Conservation (phyloP, 805 yeast species). For the Pichia rugopelliculosa region DNA sequence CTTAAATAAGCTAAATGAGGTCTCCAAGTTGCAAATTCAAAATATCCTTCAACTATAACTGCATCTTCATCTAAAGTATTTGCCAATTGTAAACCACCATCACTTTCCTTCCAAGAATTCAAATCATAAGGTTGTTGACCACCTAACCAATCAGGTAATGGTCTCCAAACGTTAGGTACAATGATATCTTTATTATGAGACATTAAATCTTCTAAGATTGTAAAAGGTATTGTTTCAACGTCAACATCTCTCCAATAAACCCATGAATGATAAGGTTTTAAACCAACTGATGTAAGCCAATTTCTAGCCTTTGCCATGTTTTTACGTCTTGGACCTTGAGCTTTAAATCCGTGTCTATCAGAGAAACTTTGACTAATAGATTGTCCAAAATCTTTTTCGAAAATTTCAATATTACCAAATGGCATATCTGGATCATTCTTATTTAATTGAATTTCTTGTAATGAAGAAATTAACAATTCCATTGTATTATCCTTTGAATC, state of each 20-base stretch:
- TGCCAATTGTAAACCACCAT: conserved; percentile 75
- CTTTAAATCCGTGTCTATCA: conserved; percentile 92
- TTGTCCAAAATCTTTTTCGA: conserved; percentile 90
- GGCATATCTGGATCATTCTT: conserved; percentile 46
- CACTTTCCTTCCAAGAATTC: conserved; percentile 81
- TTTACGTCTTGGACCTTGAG: conserved; percentile 92
- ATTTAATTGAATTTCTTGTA: conserved; percentile 60
- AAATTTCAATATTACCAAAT: conserved; percentile 82
- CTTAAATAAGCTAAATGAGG: conserved; percentile 92
- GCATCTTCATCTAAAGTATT: conserved; percentile 81
- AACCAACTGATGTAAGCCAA: conserved; percentile 82
- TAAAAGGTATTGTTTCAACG: conserved; percentile 82
- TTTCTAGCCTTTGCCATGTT: conserved; percentile 94
- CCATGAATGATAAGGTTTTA: conserved; percentile 89
- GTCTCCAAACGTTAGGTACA: conserved; percentile 93
- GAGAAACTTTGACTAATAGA: conserved; percentile 86
- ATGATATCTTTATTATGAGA: conserved; percentile 84
- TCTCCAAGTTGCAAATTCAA: conserved; percentile 97
- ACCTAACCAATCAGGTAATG: conserved; percentile 79
- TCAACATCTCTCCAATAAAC: conserved; percentile 98
- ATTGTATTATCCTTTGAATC: conserved; percentile 88
- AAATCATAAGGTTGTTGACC: conserved; percentile 80
- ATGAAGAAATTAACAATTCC: conserved; percentile 46
- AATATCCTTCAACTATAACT: conserved; percentile 95
- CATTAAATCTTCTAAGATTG: conserved; percentile 88